Conservation (phyloP, 495 filamentous ascomycete genomes). For the Penicillium robsamsonii region DNA sequence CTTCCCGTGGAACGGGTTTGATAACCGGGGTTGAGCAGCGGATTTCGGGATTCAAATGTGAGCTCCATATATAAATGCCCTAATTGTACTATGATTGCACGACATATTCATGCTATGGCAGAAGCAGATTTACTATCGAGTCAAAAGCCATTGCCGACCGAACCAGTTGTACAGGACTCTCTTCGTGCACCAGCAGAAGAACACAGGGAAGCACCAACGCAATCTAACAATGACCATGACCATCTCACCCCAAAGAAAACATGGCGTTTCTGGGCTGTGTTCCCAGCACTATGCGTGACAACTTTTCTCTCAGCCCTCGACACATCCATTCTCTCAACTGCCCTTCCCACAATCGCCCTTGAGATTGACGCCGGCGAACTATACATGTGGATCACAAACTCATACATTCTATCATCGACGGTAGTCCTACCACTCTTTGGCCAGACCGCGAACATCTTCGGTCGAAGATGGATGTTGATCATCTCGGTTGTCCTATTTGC, state of each 20-base stretch:
- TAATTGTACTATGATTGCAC: neutral
- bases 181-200: neutral
- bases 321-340: conserved; percentile 38
- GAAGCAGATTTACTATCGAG: neutral
- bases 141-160: neutral
- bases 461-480: conserved; percentile 44
- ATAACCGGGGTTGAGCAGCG: neutral
- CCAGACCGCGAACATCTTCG: conserved; percentile 51
- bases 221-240: neutral
- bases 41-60: neutral
- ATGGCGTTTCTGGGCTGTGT: conserved; percentile 24
- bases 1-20: neutral
- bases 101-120: neutral
- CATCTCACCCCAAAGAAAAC: neutral
- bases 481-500: conserved; percentile 35
- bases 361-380: conserved; percentile 29
- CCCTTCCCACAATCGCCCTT: conserved; percentile 38
- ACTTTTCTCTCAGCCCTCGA: conserved; percentile 34
- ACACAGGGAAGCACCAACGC: neutral
- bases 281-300: conserved; percentile 31
- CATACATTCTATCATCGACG: conserved; percentile 35
- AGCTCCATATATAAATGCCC: neutral
- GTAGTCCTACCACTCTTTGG: conserved; percentile 28
- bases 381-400: conserved; percentile 47
- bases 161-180: neutral